Evolutionary conservation across 495 filamentous ascomycete species (phyloP).

Genomic region (Venustampulla echinocandica): DNA sequence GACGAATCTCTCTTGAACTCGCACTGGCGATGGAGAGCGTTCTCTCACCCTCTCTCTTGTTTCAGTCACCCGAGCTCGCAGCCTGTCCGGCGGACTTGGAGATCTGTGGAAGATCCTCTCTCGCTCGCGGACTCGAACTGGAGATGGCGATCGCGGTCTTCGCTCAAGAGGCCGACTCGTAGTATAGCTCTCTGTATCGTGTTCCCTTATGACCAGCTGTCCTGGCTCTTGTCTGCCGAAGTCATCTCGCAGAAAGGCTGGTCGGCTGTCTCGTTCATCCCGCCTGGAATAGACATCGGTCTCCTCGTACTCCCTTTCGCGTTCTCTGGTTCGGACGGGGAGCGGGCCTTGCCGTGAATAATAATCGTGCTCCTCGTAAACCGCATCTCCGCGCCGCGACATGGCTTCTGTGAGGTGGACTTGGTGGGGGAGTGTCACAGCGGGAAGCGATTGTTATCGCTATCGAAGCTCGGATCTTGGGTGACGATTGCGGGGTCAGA

Average conservation of each 20-base stretch:
- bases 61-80: constrained; percentile 22
- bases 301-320: constrained; percentile 21
- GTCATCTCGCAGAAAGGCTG: constrained; percentile 47
- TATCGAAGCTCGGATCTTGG: not conserved
- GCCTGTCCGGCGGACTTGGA: constrained; percentile 28
- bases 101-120: constrained; percentile 37
- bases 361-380: constrained; percentile 17
- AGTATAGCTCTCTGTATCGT: constrained; percentile 21
- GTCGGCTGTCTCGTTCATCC: constrained; percentile 32
- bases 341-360: constrained; percentile 10
- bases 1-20: constrained; percentile 15
- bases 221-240: constrained; percentile 35
- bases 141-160: constrained; percentile 29
- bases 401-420: constrained; percentile 9
- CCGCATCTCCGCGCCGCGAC: constrained; percentile 15
- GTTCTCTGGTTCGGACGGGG: constrained; percentile 7
- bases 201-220: constrained; percentile 36
- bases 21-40: constrained; percentile 21
- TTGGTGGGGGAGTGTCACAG: not conserved
- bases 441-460: not conserved
- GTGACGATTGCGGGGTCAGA: not conserved
- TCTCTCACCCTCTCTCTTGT: constrained; percentile 22
- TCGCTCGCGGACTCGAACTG: constrained; percentile 23
- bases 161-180: constrained; percentile 15
- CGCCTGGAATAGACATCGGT: constrained; percentile 27